Conservation (phyloP, 2,329 filamentous ascomycete species). For the Bertia moriformis region DNA sequence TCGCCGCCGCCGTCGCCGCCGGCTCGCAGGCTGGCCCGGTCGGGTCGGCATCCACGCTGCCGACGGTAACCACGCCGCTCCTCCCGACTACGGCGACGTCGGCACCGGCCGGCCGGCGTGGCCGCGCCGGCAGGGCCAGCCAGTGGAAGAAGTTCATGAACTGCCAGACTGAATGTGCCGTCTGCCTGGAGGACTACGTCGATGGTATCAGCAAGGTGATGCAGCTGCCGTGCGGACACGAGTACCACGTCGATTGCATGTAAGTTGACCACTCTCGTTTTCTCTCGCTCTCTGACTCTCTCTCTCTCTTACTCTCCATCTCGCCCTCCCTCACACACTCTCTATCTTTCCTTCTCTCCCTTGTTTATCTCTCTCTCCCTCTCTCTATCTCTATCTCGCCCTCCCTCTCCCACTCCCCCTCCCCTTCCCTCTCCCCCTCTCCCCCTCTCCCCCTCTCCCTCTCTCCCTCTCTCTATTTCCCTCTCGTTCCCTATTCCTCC, state of each 20-base stretch:
- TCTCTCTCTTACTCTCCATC: no score
- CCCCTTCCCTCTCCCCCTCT: no score
- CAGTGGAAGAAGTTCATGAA: slow-evolving; percentile 56
- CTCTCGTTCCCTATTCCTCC: slow-evolving; percentile 2
- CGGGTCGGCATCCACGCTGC: neutral
- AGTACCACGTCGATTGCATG: slow-evolving; percentile 98
- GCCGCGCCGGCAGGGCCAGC: slow-evolving; percentile 24
- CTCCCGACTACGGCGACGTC: neutral
- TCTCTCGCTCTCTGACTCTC: no score
- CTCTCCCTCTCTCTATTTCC: no score
- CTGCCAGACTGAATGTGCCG: slow-evolving; percentile 73
- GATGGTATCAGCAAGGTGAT: slow-evolving; percentile 91
- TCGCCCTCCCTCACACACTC: no score
- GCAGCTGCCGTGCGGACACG: slow-evolving; percentile 92
- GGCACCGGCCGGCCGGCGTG: slow-evolving; percentile 31
- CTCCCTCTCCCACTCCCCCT: no score
- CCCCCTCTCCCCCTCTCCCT: no score
- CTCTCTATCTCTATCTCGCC: no score
- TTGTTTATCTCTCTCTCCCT: no score
- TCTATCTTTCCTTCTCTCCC: no score
- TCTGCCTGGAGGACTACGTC: slow-evolving; percentile 90
- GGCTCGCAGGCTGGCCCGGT: no score
- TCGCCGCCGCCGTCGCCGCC: neutral
- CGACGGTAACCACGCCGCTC: neutral
- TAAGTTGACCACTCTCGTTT: no score